phyloP scores from a whole-genome alignment of 495 filamentous ascomycete genomes.

The Neurospora discreta region DNA sequence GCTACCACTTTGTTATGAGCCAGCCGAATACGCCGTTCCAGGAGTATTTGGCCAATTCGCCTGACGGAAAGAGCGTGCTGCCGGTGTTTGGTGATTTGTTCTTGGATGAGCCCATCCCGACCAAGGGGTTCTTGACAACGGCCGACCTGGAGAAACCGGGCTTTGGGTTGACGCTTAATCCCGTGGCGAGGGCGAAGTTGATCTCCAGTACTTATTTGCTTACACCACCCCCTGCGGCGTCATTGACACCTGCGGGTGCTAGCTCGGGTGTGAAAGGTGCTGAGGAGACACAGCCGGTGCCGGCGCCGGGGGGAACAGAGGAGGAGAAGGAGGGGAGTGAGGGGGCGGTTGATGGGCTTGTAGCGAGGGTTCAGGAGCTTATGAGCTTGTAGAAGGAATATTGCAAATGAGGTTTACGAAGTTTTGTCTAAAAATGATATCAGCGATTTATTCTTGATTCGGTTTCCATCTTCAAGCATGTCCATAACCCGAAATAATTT shows the following conservation, averaged over 20 bases:
- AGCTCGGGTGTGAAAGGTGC: neutral
- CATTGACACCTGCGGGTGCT: constrained; percentile 32
- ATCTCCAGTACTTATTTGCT: constrained; percentile 63
- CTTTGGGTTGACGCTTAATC: constrained; percentile 81
- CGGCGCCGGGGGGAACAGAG: constrained; percentile 3
- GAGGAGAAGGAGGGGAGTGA: constrained; percentile 8
- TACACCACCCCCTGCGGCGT: constrained; percentile 55
- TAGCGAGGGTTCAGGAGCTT: constrained; percentile 9
- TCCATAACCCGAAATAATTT: neutral
- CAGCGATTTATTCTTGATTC: neutral
- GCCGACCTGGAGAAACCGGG: constrained; percentile 78
- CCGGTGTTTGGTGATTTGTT: constrained; percentile 91
- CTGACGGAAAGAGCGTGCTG: constrained; percentile 76
- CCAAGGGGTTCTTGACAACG: constrained; percentile 66
- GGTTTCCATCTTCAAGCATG: neutral
- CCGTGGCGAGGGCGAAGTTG: constrained; percentile 53
- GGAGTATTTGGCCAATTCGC: constrained; percentile 85
- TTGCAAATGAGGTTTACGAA: neutral
- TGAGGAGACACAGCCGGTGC: constrained; percentile 5
- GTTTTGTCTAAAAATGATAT: neutral
- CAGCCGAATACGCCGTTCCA: constrained; percentile 88
- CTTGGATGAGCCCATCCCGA: constrained; percentile 79
- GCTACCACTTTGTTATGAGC: constrained; percentile 87
- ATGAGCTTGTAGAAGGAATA: neutral
- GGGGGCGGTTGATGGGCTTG: constrained; percentile 14